Evolutionary conservation across 169 alveolate genomes (phyloP).

Genomic region (Sarcocystis neurona): DNA sequence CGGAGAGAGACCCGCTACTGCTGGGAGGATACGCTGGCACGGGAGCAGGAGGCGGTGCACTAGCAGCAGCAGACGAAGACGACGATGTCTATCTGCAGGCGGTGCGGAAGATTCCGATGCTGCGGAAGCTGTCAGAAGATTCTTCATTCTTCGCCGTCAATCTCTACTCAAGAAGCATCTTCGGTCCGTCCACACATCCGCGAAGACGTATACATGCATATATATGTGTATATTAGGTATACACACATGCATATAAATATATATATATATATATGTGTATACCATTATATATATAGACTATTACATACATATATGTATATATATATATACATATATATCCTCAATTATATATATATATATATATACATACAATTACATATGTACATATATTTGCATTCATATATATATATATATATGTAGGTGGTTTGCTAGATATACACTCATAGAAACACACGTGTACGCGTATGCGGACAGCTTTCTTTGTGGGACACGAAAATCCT

Average conservation of each 20-base stretch:
- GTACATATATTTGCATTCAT: not conserved
- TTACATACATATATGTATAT: not conserved
- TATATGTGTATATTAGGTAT: not conserved
- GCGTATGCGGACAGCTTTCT: not conserved
- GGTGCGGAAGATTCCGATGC: slow-evolving; percentile 35
- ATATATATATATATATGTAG: not conserved
- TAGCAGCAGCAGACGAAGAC: not conserved
- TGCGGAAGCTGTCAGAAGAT: slow-evolving; percentile 30
- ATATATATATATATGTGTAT: not conserved
- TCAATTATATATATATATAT: not conserved
- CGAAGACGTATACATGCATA: too few relatives aligned
- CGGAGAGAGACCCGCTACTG: not conserved
- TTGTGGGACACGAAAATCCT: too few relatives aligned
- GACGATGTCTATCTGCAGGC: slow-evolving; percentile 30
- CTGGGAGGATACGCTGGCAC: slow-evolving; percentile 30
- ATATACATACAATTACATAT: too few relatives aligned
- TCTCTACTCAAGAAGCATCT: slow-evolving; percentile 84
- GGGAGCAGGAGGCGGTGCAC: slow-evolving; percentile 23
- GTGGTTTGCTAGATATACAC: not conserved
- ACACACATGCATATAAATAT: not conserved
- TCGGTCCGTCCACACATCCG: slow-evolving; percentile 63
- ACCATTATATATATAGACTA: not conserved
- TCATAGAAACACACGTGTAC: not conserved
- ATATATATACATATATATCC: not conserved
- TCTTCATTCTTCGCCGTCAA: slow-evolving; percentile 82